Percentiles rank a stretch among this genome's conserved stretches.
These are phyloP conservation scores for Fusarium keratoplasticum DNA, from an alignment of 2,329 filamentous ascomycete species.

Conservation along the genomic window DNA sequence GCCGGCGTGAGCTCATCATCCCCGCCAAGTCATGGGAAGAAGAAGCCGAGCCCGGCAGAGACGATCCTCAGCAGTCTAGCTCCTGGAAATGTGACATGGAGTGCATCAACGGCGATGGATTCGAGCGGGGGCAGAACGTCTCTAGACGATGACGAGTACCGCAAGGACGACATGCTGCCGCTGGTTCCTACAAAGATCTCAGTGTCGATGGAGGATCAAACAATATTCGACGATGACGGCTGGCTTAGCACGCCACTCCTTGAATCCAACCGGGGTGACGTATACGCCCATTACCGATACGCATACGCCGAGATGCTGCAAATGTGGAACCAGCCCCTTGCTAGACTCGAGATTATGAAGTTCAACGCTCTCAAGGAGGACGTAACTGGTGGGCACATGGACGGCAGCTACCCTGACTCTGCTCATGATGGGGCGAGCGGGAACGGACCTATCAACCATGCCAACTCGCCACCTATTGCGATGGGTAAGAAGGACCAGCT, in stretches of 20 bases:
- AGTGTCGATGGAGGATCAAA: slow-evolving; percentile 69
- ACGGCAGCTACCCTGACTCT: slow-evolving; percentile 51
- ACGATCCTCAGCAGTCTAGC: slow-evolving; percentile 67
- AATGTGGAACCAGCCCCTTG: slow-evolving; percentile 72
- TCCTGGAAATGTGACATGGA: slow-evolving; percentile 63
- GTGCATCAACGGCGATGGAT: slow-evolving; percentile 59
- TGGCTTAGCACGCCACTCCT: slow-evolving; percentile 71
- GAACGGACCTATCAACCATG: slow-evolving; percentile 50
- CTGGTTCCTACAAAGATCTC: slow-evolving; percentile 64
- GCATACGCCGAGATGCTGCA: slow-evolving; percentile 77
- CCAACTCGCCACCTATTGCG: slow-evolving; percentile 62
- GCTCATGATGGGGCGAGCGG: slow-evolving; percentile 54
- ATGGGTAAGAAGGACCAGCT: slow-evolving; percentile 68
- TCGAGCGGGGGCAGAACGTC: slow-evolving; percentile 62
- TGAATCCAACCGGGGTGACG: slow-evolving; percentile 59
- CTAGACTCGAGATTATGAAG: slow-evolving; percentile 75
- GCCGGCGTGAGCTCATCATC: slow-evolving; percentile 55
- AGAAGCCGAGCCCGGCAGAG: slow-evolving; percentile 72
- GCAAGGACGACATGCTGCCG: slow-evolving; percentile 58
- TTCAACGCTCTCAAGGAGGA: slow-evolving; percentile 72
- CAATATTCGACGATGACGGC: slow-evolving; percentile 76
- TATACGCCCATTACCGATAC: slow-evolving; percentile 71
- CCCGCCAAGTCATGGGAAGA: slow-evolving; percentile 58
- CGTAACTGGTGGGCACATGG: slow-evolving; percentile 41
- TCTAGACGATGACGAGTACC: slow-evolving; percentile 65